Evolutionary conservation across 768 basidiomycete genomes (phyloP).

Genomic region (Collybia sordida): DNA sequence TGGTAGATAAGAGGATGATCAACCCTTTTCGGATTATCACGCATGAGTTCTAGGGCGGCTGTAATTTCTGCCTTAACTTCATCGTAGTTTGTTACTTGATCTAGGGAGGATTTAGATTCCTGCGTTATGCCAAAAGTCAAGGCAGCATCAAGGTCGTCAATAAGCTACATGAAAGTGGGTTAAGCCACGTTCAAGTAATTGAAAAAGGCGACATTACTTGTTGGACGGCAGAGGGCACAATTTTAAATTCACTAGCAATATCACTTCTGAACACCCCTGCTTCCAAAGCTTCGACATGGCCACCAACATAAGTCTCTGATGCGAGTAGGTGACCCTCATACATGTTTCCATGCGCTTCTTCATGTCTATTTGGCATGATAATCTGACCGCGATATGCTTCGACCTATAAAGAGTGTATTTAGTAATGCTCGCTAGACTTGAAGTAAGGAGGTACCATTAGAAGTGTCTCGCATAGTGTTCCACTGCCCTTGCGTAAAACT

Average conservation of each 20-base stretch:
- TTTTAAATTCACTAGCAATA: constrained; percentile 92
- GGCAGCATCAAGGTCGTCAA: constrained; percentile 92
- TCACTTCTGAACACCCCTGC: constrained; percentile 98
- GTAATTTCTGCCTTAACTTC: constrained; percentile 84
- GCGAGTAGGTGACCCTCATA: constrained; percentile 96
- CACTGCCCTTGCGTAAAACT: constrained; percentile 92
- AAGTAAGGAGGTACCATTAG: constrained; percentile 73
- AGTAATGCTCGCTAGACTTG: background rate
- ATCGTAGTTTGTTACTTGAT: constrained; percentile 91
- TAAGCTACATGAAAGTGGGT: constrained; percentile 54
- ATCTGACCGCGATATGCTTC: constrained; percentile 91
- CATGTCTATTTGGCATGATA: constrained; percentile 98
- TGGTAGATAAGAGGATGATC: constrained; percentile 98
- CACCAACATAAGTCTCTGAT: constrained; percentile 98
- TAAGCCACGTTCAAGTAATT: constrained; percentile 1
- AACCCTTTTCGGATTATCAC: constrained; percentile 83
- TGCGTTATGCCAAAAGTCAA: constrained; percentile 85
- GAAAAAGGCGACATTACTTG: constrained; percentile 46
- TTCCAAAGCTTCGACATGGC: constrained; percentile 97
- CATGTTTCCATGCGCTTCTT: constrained; percentile 89
- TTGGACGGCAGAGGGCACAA: constrained; percentile 84
- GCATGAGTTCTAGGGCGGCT: constrained; percentile 79
- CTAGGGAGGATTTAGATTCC: constrained; percentile 78
- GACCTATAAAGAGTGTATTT: constrained; percentile 53
- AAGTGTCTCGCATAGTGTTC: constrained; percentile 95